Conservation (phyloP, 2,329 filamentous ascomycete species). For the Sphaerulina populicola region DNA sequence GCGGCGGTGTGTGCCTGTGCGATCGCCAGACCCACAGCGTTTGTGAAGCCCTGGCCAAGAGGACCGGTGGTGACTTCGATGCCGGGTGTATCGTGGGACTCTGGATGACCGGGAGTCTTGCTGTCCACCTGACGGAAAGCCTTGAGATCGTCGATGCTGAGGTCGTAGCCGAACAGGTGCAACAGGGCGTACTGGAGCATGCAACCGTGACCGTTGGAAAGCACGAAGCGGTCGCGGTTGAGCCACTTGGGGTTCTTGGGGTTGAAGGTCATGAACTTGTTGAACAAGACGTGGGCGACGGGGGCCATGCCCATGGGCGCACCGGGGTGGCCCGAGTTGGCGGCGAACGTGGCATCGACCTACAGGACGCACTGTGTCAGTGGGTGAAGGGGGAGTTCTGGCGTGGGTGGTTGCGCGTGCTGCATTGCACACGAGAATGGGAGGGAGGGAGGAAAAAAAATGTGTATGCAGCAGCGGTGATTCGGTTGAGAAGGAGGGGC, state of each 20-base stretch:
- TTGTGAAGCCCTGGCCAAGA: slow-evolving; percentile 93
- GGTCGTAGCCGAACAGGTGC: slow-evolving; percentile 84
- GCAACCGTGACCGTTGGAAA: slow-evolving; percentile 98
- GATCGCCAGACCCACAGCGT: slow-evolving; percentile 95
- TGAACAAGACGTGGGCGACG: slow-evolving; percentile 91
- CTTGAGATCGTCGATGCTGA: slow-evolving; percentile 89
- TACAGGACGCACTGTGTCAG: slow-evolving; percentile 37
- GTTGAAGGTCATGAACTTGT: slow-evolving; percentile 99
- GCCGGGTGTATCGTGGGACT: slow-evolving; percentile 92
- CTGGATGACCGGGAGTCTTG: slow-evolving; percentile 93
- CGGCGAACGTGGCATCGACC: slow-evolving; percentile 94
- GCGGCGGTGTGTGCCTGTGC: slow-evolving; percentile 86
- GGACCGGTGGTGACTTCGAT: slow-evolving; percentile 97
- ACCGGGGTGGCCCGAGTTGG: slow-evolving; percentile 97
- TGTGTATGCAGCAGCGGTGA: not conserved
- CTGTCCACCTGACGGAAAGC: slow-evolving; percentile 72
- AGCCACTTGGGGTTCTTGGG: slow-evolving; percentile 96
- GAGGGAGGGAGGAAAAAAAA: not conserved
- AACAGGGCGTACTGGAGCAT: slow-evolving; percentile 99
- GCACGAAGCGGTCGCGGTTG: slow-evolving; percentile 96
- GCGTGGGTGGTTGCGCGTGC: slow-evolving; percentile 28
- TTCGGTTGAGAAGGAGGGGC: slow-evolving; percentile 1
- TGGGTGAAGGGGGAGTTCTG: not conserved
- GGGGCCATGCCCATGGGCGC: slow-evolving; percentile 97
- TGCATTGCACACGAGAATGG: not conserved